Base-by-base conservation (phyloP, 495 filamentous ascomycete genomes). In the Letharia columbiana region DNA sequence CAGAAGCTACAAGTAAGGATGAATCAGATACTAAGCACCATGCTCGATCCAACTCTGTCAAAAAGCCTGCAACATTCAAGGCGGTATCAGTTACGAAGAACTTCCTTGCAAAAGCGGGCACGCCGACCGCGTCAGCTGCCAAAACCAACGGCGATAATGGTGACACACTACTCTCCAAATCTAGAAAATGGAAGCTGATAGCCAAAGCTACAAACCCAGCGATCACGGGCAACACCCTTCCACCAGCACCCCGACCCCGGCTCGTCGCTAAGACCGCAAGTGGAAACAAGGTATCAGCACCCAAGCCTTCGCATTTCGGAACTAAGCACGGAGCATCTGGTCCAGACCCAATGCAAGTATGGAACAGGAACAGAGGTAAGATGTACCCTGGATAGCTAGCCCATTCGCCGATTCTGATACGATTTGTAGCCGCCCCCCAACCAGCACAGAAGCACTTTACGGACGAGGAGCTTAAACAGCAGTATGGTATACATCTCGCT, bases 321-420 rank as follows among this genome's bases (percentile, higher is more conserved):
- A 66, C 73, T 28, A 81, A 75, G 52, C 77, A 79, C 66, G 83
- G 81, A 64, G 74, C 72, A 28, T 68, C 76, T 60, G 85, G 83
- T 17, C 86, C 86, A 47, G 86, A 96, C 76, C 87, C 78, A 74
- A 86, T 80, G 77, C 87, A 78, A 73, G 94, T 99, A 33, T 99
- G 94, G 94, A 99, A 98, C 74, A 96, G 92, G 77, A 99, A 99
- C 73, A 83, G 90, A 81, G 91, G 93, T 97, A 87, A 74, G 84
- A 81, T 56, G 54, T 35, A 52, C 20, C 9, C 20, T 49, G 33
- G 39, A 10, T 12, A 49, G 33, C 31, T 23, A 28, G 41, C 37
- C 42, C 9, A 31, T 47, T 11, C n/a, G 7, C 54, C 54, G 8
- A 42, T 65, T 33, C 56, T 65, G 15, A 65, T 28, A 20, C 31